Conservation (phyloP, 2,329 filamentous ascomycete species). For the Thelonectria rubi region DNA sequence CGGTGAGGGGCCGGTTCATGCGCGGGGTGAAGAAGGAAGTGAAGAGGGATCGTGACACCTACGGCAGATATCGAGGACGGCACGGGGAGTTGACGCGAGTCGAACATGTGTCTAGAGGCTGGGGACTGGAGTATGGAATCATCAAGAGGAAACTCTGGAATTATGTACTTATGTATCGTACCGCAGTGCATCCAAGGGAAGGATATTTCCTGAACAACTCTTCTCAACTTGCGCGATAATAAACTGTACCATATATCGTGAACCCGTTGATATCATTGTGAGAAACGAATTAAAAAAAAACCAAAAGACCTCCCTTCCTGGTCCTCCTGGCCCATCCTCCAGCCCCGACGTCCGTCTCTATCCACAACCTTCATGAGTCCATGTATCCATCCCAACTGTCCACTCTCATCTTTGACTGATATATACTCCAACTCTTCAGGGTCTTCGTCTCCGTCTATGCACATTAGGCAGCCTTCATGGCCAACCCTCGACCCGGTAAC, state of each 20-base stretch:
- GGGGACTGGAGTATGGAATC: not conserved
- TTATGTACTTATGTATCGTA: not conserved
- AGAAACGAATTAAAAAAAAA: conserved; percentile 32
- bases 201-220: conserved; percentile 6
- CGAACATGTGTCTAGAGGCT: too few relatives aligned
- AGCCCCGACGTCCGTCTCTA: conserved; percentile 32
- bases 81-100: too few relatives aligned
- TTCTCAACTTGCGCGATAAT: conserved; percentile 25
- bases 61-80: too few relatives aligned
- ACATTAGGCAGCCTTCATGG: conserved; percentile 31
- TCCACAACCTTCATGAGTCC: conserved; percentile 29
- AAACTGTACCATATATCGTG: conserved; percentile 39
- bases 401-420: conserved; percentile 8
- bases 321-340: conserved; percentile 11
- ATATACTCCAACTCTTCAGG: conserved; percentile 24
- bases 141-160: not conserved
- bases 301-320: conserved; percentile 23
- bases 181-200: not conserved
- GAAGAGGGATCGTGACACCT: not conserved
- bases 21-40: not conserved
- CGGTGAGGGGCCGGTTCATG: too few relatives aligned
- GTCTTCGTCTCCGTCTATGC: conserved; percentile 25
- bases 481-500: conserved; percentile 27
- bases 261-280: conserved; percentile 44
- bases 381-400: conserved; percentile 30